phyloP scores from a whole-genome alignment of 352 stramenopile genomes.

The Phytophthora crassamura region DNA sequence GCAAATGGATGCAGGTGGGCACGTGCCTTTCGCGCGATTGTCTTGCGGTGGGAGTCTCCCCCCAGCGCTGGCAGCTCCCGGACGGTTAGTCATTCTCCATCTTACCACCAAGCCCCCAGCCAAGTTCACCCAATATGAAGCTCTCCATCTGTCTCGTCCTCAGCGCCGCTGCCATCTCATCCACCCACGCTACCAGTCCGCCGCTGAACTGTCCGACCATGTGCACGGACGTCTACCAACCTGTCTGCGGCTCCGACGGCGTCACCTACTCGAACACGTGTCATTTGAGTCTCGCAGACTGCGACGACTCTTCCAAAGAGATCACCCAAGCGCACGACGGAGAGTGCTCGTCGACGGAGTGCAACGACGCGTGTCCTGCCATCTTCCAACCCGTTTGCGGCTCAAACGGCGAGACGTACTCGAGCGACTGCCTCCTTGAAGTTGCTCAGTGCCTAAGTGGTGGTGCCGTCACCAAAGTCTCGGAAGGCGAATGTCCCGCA shows the following conservation, averaged over 20 bases:
- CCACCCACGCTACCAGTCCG: not conserved
- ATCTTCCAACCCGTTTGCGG: slow-evolving; percentile 41
- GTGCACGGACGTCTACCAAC: slow-evolving; percentile 2
- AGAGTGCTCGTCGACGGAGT: slow-evolving; percentile 7
- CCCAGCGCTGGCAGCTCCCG: not conserved
- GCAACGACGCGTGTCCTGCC: slow-evolving; percentile 29
- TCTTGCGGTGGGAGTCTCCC: not conserved
- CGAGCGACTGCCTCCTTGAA: slow-evolving; percentile 37
- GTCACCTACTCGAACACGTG: slow-evolving; percentile 26
- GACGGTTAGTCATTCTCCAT: slow-evolving; percentile 10
- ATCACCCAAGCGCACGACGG: slow-evolving; percentile 8
- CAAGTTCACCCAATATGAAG: slow-evolving; percentile 8
- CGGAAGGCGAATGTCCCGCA: slow-evolving; percentile 26
- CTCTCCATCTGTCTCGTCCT: not conserved
- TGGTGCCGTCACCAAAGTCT: slow-evolving; percentile 17
- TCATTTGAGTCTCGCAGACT: slow-evolving; percentile 11
- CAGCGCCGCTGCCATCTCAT: not conserved
- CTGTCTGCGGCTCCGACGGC: slow-evolving; percentile 22
- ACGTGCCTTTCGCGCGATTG: not conserved
- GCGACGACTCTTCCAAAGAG: not conserved
- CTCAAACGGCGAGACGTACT: slow-evolving; percentile 37
- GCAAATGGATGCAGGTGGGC: slow-evolving; percentile 1
- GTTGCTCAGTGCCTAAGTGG: slow-evolving; percentile 31
- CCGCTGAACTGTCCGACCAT: not conserved
- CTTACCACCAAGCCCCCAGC: not conserved